Evolutionary conservation across 495 filamentous ascomycete genomes (phyloP).

Genomic region (Lophiostoma macrostomum): DNA sequence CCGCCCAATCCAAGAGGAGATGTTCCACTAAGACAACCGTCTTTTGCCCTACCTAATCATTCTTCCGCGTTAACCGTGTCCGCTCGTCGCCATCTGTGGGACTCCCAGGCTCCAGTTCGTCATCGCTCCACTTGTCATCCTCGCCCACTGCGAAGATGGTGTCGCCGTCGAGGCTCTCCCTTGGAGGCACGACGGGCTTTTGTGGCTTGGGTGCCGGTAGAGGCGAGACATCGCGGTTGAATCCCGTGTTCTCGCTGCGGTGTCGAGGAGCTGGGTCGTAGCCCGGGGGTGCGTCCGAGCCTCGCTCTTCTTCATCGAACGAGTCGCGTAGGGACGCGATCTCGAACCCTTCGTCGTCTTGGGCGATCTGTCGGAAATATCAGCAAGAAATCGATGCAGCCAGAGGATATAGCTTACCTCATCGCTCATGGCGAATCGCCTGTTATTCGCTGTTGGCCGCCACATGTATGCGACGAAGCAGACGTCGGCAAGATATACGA

Average conservation of each 20-base stretch:
- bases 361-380: slow-evolving; percentile 63
- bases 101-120: slow-evolving; percentile 56
- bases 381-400: slow-evolving; percentile 26
- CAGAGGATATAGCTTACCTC: slow-evolving; percentile 57
- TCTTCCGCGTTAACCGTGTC: slow-evolving; percentile 59
- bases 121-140: slow-evolving; percentile 68
- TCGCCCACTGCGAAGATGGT: slow-evolving; percentile 93
- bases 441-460: slow-evolving; percentile 94
- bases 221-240: slow-evolving; percentile 38
- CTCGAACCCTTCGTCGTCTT: slow-evolving; percentile 98
- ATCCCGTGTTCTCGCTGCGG: not conserved
- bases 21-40: not conserved
- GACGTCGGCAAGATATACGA: slow-evolving; percentile 93
- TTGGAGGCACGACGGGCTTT: slow-evolving; percentile 42
- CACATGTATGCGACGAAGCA: slow-evolving; percentile 93
- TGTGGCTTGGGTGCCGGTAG: slow-evolving; percentile 43
- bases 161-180: slow-evolving; percentile 83
- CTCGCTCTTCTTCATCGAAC: slow-evolving; percentile 61
- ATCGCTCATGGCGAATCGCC: slow-evolving; percentile 97
- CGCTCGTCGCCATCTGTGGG: slow-evolving; percentile 56
- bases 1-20: too few relatives aligned
- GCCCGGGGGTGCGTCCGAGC: slow-evolving; percentile 14
- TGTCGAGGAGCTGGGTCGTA: slow-evolving; percentile 29
- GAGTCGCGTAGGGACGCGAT: slow-evolving; percentile 87
- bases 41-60: slow-evolving; percentile 22